Percentiles rank a stretch among this genome's conserved stretches.
Conservation (phyloP, 1,139 yeast species). For the Sugiyamaella castrensis region DNA sequence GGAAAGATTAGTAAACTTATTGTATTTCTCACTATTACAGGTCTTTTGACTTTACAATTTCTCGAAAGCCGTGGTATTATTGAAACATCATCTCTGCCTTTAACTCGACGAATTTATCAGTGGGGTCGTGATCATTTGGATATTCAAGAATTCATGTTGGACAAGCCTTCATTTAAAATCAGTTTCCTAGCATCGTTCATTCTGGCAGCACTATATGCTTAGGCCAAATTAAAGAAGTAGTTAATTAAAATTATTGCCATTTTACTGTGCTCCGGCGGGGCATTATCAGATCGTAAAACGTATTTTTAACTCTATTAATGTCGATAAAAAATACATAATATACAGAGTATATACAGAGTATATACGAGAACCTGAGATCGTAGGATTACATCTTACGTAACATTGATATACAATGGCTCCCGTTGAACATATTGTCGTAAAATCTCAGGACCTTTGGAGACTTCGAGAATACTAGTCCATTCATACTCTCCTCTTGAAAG, state of each 20-base stretch:
- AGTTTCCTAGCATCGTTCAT: constrained; percentile 58
- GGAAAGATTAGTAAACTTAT: constrained; percentile 65
- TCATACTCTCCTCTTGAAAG: constrained; percentile 73
- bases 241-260: no score
- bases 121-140: constrained; percentile 50
- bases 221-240: no score
- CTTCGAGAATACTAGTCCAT: constrained; percentile 73
- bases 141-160: constrained; percentile 52
- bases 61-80: constrained; percentile 58
- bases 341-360: not conserved
- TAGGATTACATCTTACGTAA: constrained; percentile 19
- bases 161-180: constrained; percentile 63
- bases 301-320: not conserved
- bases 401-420: constrained; percentile 38
- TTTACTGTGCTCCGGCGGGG: no score
- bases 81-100: constrained; percentile 42
- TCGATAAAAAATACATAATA: not conserved
- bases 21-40: constrained; percentile 51
- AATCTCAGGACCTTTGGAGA: constrained; percentile 19
- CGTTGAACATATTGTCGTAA: constrained; percentile 35
- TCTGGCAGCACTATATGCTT: constrained; percentile 60
- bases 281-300: no score
- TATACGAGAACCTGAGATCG: not conserved
- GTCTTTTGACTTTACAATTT: constrained; percentile 54
- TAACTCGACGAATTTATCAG: constrained; percentile 45